Evolutionary conservation across 2,329 filamentous ascomycete species (phyloP).

Genomic region (Colletotrichum sp.): DNA sequence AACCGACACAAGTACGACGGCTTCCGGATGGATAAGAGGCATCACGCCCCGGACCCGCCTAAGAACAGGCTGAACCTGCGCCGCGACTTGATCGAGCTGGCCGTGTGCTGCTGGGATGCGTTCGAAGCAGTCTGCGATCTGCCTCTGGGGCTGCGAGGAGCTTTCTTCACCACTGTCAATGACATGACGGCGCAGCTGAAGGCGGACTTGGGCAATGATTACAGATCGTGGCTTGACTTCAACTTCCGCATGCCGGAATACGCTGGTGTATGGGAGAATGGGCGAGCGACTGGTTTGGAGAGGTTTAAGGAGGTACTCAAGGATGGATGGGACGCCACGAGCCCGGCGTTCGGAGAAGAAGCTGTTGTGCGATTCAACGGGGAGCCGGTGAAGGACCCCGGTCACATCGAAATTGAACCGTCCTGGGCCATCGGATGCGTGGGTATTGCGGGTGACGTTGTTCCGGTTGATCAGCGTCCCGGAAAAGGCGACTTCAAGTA

Average conservation of each 20-base stretch:
- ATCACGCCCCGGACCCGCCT: neutral
- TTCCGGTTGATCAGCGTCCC: neutral
- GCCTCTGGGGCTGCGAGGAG: neutral
- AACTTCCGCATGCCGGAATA: conserved; percentile 4
- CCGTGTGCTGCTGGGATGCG: neutral
- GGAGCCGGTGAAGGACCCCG: neutral
- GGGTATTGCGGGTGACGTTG: neutral
- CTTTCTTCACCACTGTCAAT: neutral
- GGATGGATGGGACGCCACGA: neutral
- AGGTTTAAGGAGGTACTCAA: neutral
- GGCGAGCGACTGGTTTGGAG: neutral
- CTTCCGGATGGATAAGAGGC: neutral
- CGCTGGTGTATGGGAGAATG: neutral
- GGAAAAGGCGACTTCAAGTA: neutral
- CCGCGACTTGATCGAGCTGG: neutral
- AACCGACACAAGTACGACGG: neutral
- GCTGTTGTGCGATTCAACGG: neutral
- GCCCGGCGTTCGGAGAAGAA: neutral
- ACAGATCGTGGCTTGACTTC: conserved; percentile 6
- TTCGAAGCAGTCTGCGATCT: neutral
- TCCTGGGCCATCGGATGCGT: neutral
- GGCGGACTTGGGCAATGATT: neutral
- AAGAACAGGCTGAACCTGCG: neutral
- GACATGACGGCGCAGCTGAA: neutral
- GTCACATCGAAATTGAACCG: neutral